phyloP scores from a whole-genome alignment of 2,329 filamentous ascomycete genomes.

The Cercospora zeae-maydis region DNA sequence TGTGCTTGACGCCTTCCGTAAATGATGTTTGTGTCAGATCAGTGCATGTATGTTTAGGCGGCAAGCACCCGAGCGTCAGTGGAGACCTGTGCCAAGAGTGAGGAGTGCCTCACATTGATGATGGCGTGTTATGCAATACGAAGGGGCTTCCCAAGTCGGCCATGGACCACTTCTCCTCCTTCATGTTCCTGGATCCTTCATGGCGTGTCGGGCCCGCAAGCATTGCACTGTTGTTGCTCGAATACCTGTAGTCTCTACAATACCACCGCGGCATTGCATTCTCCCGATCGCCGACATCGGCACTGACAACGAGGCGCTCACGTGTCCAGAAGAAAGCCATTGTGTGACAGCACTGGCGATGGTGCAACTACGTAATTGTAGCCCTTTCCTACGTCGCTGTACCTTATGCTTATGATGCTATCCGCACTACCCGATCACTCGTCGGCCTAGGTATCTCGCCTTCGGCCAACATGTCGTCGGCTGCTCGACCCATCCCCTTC shows the following conservation, averaged over 20 bases:
- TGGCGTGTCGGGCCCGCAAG: not conserved
- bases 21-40: no score
- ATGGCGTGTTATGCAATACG: not conserved
- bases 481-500: not conserved
- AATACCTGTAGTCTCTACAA: not conserved
- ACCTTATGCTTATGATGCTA: not conserved
- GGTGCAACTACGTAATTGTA: constrained; percentile 6
- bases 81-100: not conserved
- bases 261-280: not conserved
- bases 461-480: not conserved
- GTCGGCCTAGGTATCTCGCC: constrained; percentile 12
- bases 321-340: not conserved
- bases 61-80: not conserved
- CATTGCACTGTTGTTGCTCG: no score
- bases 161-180: not conserved
- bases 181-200: no score
- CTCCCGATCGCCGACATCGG: constrained; percentile 6
- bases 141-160: not conserved
- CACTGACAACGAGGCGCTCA: constrained; percentile 1
- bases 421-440: constrained; percentile 9
- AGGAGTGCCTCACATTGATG: not conserved
- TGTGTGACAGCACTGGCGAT: not conserved
- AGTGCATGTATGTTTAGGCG: no score
- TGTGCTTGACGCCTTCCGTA: no score
- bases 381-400: not conserved